Base-by-base conservation (phyloP, 805 yeast genomes). In the Saccharomyces mikatae region DNA sequence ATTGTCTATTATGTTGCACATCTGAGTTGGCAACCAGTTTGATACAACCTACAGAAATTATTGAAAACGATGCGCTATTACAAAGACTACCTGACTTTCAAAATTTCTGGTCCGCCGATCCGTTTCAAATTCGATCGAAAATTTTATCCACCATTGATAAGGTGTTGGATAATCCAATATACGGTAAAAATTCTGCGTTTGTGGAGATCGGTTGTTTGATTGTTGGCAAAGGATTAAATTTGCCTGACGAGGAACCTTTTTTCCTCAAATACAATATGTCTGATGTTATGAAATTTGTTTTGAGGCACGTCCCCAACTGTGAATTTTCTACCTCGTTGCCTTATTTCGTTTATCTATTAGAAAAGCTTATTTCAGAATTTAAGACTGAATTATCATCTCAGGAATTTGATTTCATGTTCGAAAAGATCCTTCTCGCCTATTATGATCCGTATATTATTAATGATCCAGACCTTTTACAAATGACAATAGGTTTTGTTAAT, bases 1-100 rank as follows among this genome's bases (percentile, higher is more conserved):
- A 76, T 2, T 83, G 90, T 26, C 68, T 87, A 48, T 67, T 88
- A 27, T 71, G 79, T 13, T 86, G 89, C 62, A 67, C 89, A 0
- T 76, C 77, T n/a, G 87, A 85, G 52, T 72, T 89, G 3, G 94
- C 89, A 0, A 84, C 83, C 54, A 89, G 90, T 0, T 68, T 86
- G 62, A 80, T 80, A 50, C 68, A 79, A 1, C 84, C 88, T 0
- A 82, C 83, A 26, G 71, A 73, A 1, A 66, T 72, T 62, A 59
- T 64, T 9, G 63, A 67, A 6, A 66, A 71, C 47, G 62, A 62
- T 6, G 52, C 50, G 21, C 52, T 54, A 48, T 58, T 62, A 30
- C 63, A 61, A 32, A 56, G 51, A 17, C 51, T 62, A 32, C 57
- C 58, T 26, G 60, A 63, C 50, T 67, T 71, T n/a, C 69, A 68